Percentiles rank a stretch among this genome's conserved stretches.
These are phyloP conservation scores for Actinidia arguta DNA, from an alignment of 179 eudicot genomes.

Conservation along the genomic window DNA sequence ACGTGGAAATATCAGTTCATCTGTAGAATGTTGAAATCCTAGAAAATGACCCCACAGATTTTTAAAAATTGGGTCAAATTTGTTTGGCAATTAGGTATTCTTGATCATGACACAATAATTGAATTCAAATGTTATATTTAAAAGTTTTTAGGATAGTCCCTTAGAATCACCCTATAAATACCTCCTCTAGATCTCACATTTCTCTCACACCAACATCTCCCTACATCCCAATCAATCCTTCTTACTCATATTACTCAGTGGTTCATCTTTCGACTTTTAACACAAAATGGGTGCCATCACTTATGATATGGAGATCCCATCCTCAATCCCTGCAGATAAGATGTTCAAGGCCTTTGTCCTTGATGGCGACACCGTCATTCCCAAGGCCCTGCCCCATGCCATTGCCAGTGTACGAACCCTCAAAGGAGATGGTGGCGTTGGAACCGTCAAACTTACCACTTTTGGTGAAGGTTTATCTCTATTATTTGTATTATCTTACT, in stretches of 20 bases:
- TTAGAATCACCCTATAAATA: neutral
- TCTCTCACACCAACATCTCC: neutral
- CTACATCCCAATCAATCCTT: neutral
- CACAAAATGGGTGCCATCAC: constrained; percentile 16
- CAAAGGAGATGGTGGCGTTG: constrained; percentile 37
- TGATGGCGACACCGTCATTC: constrained; percentile 31
- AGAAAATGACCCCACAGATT: too few species aligned
- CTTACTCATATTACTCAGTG: neutral
- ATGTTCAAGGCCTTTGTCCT: constrained; percentile 36
- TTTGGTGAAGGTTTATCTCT: constrained; percentile 4
- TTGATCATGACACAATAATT: too few species aligned
- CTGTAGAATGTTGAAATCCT: too few species aligned
- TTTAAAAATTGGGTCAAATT: too few species aligned
- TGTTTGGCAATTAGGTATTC: too few species aligned
- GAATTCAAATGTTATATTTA: too few species aligned
- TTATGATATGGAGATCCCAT: constrained; percentile 9
- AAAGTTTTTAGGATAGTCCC: neutral
- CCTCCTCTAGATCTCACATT: neutral
- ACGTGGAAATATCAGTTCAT: too few species aligned
- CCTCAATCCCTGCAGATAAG: constrained; percentile 13
- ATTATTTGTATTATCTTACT: too few species aligned
- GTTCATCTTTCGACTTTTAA: neutral
- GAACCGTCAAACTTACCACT: constrained; percentile 25
- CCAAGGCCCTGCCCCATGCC: constrained; percentile 27
- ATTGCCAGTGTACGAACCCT: constrained; percentile 26